Conservation (phyloP, 306 rosid genomes). For the Ziziphus jujuba region DNA sequence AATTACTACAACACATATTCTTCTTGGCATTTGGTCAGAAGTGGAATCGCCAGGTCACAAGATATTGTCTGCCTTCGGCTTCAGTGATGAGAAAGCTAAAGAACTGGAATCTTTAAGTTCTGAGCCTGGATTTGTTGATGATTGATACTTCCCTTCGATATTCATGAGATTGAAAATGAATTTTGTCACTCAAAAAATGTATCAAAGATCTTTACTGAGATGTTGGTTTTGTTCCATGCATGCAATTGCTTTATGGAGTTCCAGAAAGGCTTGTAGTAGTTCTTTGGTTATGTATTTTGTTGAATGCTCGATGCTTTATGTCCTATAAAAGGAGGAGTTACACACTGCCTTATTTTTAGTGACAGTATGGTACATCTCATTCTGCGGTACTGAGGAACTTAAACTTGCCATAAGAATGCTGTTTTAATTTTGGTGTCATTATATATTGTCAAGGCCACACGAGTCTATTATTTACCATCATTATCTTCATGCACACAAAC, state of each 20-base stretch:
- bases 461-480: too few relatives aligned
- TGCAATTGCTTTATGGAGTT: background rate
- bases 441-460: too few relatives aligned
- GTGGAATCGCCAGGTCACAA: constrained; percentile 57
- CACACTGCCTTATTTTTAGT: background rate
- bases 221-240: constrained; percentile 16
- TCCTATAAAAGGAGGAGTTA: background rate
- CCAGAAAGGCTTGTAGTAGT: background rate
- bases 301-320: background rate
- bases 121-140: constrained; percentile 42
- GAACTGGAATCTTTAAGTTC: constrained; percentile 59
- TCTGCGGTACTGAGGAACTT: too few relatives aligned
- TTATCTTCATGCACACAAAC: too few relatives aligned
- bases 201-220: constrained; percentile 16
- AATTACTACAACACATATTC: constrained; percentile 50
- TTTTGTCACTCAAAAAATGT: constrained; percentile 29
- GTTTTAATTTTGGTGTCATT: too few relatives aligned
- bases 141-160: constrained; percentile 29
- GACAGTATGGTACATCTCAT: too few relatives aligned
- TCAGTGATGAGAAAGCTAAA: constrained; percentile 56
- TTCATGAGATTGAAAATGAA: constrained; percentile 21
- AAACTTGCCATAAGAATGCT: too few relatives aligned
- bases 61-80: constrained; percentile 56
- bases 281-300: background rate
- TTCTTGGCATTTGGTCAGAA: constrained; percentile 72